Evolutionary conservation across 139 green algal species (phyloP).

Genomic region (Marvania coccoides): DNA sequence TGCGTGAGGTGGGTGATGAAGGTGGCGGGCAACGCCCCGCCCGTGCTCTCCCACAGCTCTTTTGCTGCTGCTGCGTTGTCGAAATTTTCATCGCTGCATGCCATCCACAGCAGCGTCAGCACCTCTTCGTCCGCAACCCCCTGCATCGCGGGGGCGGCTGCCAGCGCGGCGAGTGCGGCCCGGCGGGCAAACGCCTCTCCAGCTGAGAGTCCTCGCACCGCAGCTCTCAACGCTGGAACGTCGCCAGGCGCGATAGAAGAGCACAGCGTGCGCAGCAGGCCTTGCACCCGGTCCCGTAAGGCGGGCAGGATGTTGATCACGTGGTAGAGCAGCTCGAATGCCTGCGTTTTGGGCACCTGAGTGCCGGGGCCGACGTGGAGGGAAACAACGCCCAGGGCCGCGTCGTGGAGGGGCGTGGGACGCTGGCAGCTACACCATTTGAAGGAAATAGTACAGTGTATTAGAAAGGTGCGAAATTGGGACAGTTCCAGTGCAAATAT

Average conservation of each 20-base stretch:
- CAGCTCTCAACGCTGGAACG: constrained; percentile 42
- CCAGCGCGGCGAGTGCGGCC: constrained; percentile 55
- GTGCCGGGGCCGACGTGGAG: constrained; percentile 43
- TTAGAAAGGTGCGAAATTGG: not conserved
- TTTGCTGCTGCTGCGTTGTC: constrained; percentile 37
- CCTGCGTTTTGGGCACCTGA: constrained; percentile 37
- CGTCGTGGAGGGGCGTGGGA: constrained; percentile 69
- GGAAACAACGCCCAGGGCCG: constrained; percentile 50
- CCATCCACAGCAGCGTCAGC: constrained; percentile 48
- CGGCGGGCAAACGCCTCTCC: constrained; percentile 19
- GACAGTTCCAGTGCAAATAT: not conserved
- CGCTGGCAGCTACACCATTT: constrained; percentile 40
- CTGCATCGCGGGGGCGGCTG: constrained; percentile 34
- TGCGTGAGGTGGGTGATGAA: not conserved
- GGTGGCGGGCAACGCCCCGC: not conserved
- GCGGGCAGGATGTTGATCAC: constrained; percentile 63
- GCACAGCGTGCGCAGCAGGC: constrained; percentile 62
- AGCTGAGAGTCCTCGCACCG: constrained; percentile 40
- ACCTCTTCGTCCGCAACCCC: constrained; percentile 12
- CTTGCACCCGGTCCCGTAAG: constrained; percentile 49
- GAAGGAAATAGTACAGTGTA: too few relatives aligned
- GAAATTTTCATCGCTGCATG: constrained; percentile 41
- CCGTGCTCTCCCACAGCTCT: not conserved
- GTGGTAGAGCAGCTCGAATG: constrained; percentile 63
- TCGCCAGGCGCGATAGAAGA: constrained; percentile 21